These are phyloP conservation scores for Pseudodiploospora longispora DNA, from an alignment of 2,329 filamentous ascomycete species.

Conservation along the genomic window DNA sequence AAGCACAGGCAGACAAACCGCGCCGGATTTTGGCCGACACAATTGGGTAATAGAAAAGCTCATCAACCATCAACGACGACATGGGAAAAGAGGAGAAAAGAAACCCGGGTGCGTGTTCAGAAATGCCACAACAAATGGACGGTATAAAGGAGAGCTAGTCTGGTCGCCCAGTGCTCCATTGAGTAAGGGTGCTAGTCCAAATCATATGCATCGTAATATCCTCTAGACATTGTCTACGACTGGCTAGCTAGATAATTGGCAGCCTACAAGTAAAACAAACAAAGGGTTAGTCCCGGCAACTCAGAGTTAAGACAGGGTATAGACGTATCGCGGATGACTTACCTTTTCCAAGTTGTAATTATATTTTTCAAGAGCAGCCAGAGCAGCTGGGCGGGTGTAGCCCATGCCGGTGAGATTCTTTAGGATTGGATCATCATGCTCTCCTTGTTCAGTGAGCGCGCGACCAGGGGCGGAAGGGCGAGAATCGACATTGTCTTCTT, in stretches of 20 bases:
- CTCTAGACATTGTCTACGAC: conserved; percentile 27
- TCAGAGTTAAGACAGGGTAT: background rate
- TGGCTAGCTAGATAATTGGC: conserved; percentile 49
- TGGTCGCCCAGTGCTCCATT: background rate
- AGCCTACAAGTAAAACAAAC: conserved; percentile 26
- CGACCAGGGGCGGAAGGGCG: conserved; percentile 41
- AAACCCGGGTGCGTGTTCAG: background rate
- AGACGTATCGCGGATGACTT: conserved; percentile 25
- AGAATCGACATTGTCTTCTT: conserved; percentile 12
- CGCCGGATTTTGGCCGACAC: no score
- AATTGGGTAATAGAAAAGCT: no score
- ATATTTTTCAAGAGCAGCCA: conserved; percentile 81
- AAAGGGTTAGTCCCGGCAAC: conserved; percentile 10
- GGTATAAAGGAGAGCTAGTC: background rate
- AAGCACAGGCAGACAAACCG: no score
- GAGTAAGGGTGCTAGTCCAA: no score
- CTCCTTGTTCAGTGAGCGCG: conserved; percentile 63
- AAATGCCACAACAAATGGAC: conserved; percentile 6
- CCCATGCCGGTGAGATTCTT: conserved; percentile 89
- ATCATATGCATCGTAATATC: background rate
- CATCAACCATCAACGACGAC: background rate
- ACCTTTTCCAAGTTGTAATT: conserved; percentile 96
- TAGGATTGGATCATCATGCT: conserved; percentile 84
- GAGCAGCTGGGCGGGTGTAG: conserved; percentile 64
- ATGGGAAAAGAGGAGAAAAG: conserved; percentile 1